Base-by-base conservation (phyloP, 345 rosid genomes). In the Mangifera indica region DNA sequence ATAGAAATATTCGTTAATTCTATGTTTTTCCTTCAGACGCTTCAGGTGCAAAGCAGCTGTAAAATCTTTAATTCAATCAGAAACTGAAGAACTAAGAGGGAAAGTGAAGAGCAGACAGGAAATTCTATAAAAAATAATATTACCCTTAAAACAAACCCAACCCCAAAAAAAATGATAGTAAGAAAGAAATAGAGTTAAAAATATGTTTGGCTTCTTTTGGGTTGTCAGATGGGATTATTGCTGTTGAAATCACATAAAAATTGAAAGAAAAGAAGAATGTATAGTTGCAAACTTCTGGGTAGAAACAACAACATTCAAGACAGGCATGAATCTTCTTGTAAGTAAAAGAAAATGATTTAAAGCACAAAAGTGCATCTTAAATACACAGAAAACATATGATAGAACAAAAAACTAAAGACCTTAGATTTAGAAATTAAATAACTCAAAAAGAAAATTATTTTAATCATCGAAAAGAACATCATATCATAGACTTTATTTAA, bases 11-110 rank as follows among this genome's bases (percentile, higher is more conserved):
- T 3, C 32, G 32, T 29, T 29, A 29, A 29, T 29, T 29, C 32
- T 29, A 29, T 29, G 32, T 29, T 29, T 29, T 29, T 29, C 32
- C 32, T 46, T 21, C 5, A 20, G 22, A 13, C 7, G 22, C 2
- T 40, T 32, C 55, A 29, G 66, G 57, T 9, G 12, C 57, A 45
- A 48, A 46, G 55, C 57, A n/a, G 46, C 67, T 61, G 48, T n/a
- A 15, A 32, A 15, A 52, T 53, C 25, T 40, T 42, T 40, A 52
- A 70, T 49, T 12, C 14, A n/a, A 21, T 53, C 40, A 49, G 29
- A 69, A 62, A 13, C 22, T 49, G 10, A 12, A 18, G 70, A 66
- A 59, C 4, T 58, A 49, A 49, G 5, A 42, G n/a, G 37, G 51
- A 59, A 17, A 42, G 13, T 22, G 51, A 59, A 17, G 24, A 24